phyloP scores from a whole-genome alignment of 345 rosid species.

The Populus simonii region DNA sequence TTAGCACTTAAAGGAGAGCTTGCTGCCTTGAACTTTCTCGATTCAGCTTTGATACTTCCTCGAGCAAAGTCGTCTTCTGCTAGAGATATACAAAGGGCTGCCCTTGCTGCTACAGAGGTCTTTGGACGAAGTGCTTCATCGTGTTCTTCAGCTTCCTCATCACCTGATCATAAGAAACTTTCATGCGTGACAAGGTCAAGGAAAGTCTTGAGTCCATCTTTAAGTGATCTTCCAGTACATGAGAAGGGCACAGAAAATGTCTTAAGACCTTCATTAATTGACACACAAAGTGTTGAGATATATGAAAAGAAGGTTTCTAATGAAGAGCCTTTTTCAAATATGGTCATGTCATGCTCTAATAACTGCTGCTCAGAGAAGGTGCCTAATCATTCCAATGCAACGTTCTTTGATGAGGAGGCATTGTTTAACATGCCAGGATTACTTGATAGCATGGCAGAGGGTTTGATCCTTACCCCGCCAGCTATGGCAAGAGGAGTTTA shows the following conservation, averaged over 20 bases:
- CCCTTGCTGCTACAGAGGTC: conserved; percentile 15
- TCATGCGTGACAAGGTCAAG: neutral
- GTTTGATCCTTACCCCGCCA: conserved; percentile 24
- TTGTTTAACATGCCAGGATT: conserved; percentile 29
- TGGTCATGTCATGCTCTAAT: neutral
- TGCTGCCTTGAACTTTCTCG: conserved; percentile 23
- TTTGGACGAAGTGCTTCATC: neutral
- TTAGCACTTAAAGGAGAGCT: conserved; percentile 20
- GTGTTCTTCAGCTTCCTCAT: neutral
- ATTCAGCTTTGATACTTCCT: conserved; percentile 9
- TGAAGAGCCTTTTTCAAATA: neutral
- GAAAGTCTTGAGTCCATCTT: neutral
- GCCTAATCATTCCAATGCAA: neutral
- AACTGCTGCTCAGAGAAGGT: neutral
- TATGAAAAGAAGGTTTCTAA: neutral
- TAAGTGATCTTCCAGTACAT: neutral
- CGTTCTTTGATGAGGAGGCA: conserved; percentile 24
- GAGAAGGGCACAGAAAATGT: neutral
- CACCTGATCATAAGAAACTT: neutral
- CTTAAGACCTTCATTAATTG: neutral
- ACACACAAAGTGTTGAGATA: no score
- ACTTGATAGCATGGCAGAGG: conserved; percentile 29
- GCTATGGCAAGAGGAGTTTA: conserved; percentile 3
- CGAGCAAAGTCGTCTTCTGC: conserved; percentile 10
- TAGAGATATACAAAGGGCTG: conserved; percentile 22